Conservation (phyloP, 371 early-diverging fungal genomes). For the Blakeslea trispora region DNA sequence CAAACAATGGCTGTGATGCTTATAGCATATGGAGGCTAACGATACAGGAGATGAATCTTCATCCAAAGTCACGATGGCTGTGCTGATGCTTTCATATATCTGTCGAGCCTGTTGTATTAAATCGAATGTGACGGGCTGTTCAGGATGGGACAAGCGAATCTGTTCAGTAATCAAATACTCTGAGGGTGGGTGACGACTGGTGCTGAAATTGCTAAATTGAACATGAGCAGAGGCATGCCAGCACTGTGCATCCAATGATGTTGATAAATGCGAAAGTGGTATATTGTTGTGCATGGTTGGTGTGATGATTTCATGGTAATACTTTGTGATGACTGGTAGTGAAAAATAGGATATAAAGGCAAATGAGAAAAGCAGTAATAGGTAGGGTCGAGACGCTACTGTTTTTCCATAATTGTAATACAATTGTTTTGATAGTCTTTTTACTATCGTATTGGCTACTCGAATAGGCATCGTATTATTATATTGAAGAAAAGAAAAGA, state of each 20-base stretch:
- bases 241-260: conserved; percentile 29
- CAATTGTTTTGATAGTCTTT: conserved; percentile 19
- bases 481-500: neutral
- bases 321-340: conserved; percentile 20
- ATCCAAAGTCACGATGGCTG: conserved; percentile 20
- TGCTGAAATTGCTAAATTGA: conserved; percentile 25
- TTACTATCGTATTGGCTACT: conserved; percentile 11
- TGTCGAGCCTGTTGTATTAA: conserved; percentile 24
- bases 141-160: conserved; percentile 30
- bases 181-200: conserved; percentile 17
- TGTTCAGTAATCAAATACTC: conserved; percentile 39
- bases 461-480: conserved; percentile 32
- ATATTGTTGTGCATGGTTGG: conserved; percentile 17
- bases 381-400: conserved; percentile 21
- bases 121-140: conserved; percentile 27
- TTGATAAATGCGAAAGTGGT: conserved; percentile 22
- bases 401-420: conserved; percentile 28
- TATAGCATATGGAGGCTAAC: conserved; percentile 26
- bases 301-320: conserved; percentile 2
- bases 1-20: conserved; percentile 43
- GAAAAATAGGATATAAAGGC: conserved; percentile 32
- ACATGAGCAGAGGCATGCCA: conserved; percentile 43
- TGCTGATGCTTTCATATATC: conserved; percentile 25
- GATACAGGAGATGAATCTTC: conserved; percentile 19
- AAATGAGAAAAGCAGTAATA: conserved; percentile 27